Conservation (phyloP, 495 filamentous ascomycete species). For the Neurospora terricola region DNA sequence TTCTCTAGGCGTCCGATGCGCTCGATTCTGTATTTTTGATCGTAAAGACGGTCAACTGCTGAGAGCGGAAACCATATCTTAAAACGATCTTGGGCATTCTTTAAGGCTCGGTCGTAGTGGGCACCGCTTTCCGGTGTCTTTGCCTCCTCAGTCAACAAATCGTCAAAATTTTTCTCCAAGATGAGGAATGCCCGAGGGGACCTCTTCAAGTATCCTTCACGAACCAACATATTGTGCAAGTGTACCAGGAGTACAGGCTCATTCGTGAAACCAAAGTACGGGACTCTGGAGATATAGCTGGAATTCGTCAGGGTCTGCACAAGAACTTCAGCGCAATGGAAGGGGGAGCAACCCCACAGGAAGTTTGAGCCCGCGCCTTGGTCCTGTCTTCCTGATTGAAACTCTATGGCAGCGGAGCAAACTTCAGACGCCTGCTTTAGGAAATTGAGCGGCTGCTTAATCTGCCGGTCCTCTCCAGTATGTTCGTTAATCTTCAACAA, state of each 20-base stretch:
- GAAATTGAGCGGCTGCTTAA: background rate
- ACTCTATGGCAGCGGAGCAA: background rate
- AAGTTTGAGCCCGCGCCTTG: background rate
- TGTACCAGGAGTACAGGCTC: background rate
- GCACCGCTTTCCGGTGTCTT: background rate
- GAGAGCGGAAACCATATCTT: background rate
- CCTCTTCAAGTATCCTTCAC: background rate
- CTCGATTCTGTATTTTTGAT: background rate
- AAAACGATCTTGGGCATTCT: background rate
- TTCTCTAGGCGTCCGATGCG: background rate
- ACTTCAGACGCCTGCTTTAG: background rate
- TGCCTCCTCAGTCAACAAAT: background rate
- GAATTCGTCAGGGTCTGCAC: background rate
- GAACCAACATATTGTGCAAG: background rate
- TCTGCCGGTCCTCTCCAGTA: background rate
- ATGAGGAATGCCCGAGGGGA: background rate
- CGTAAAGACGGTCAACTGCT: background rate
- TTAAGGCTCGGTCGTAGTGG: background rate
- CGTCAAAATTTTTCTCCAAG: background rate
- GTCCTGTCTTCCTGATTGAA: background rate
- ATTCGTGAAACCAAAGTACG: background rate
- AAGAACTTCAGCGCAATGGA: background rate
- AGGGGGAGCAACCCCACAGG: background rate
- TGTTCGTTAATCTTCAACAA: background rate
- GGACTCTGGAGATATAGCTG: background rate